A percentile compares a stretch with the other conserved stretches of the same genome.
Evolutionary conservation across 768 basidiomycete species (phyloP).

Genomic region (Hydnomerulius pinastri): DNA sequence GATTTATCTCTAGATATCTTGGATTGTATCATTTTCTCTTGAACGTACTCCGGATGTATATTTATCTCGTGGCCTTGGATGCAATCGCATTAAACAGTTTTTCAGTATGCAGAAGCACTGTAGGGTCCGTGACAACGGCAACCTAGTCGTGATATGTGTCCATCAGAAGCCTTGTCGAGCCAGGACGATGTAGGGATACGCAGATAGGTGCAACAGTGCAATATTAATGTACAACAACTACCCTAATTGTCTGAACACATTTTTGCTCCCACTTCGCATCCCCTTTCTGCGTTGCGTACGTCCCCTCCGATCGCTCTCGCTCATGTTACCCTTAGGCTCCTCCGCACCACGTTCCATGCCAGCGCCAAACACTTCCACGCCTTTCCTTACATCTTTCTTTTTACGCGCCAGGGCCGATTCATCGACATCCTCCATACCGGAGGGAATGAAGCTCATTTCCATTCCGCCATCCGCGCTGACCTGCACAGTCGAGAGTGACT

Average conservation of each 20-base stretch:
- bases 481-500: slow-evolving; percentile 18
- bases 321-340: slow-evolving; percentile 47
- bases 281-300: slow-evolving; percentile 76
- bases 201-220: neutral
- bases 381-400: slow-evolving; percentile 48
- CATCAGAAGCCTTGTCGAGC: neutral
- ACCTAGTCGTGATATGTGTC: no score
- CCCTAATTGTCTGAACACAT: slow-evolving; percentile 56
- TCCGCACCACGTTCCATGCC: slow-evolving; percentile 84
- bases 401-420: slow-evolving; percentile 22
- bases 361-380: slow-evolving; percentile 79
- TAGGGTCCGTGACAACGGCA: no score
- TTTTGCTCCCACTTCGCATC: slow-evolving; percentile 88
- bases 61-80: no score
- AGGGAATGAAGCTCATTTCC: slow-evolving; percentile 85
- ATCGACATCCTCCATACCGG: slow-evolving; percentile 25
- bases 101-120: no score
- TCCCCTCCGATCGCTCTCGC: slow-evolving; percentile 74
- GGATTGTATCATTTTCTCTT: no score
- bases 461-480: slow-evolving; percentile 60
- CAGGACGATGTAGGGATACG: neutral
- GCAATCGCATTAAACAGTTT: no score
- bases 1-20: no score
- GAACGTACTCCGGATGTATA: no score
- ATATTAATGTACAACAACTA: slow-evolving; percentile 3